A percentile compares a stretch with the other conserved stretches of the same genome.
phyloP scores from a whole-genome alignment of 768 basidiomycete genomes.

The Rhizopogon rudus region DNA sequence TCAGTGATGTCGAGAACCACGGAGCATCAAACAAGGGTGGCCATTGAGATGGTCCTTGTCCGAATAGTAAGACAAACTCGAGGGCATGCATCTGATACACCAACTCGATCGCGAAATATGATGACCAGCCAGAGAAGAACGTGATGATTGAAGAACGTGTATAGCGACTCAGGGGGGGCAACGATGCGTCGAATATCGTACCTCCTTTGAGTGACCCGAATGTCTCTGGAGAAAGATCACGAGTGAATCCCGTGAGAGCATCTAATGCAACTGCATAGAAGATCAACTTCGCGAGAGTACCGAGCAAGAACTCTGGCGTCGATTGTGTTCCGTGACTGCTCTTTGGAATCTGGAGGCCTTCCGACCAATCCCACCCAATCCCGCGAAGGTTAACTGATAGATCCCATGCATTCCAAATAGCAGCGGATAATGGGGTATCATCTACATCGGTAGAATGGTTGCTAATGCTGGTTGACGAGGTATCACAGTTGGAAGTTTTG shows the following conservation, averaged over 20 bases:
- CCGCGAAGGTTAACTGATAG: slow-evolving; percentile 19
- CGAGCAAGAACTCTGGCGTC: slow-evolving; percentile 9
- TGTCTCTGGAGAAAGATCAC: slow-evolving; percentile 33
- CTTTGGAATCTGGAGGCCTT: slow-evolving; percentile 8
- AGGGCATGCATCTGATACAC: slow-evolving; percentile 39
- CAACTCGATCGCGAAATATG: slow-evolving; percentile 42
- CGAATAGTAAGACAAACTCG: slow-evolving; percentile 40
- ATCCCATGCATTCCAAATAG: slow-evolving; percentile 23
- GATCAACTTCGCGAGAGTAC: slow-evolving; percentile 1
- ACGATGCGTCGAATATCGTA: slow-evolving; percentile 31
- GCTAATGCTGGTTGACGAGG: background rate
- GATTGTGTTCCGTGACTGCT: slow-evolving; percentile 12
- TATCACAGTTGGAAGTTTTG: background rate
- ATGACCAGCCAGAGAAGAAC: slow-evolving; percentile 34
- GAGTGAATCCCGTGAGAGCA: slow-evolving; percentile 5
- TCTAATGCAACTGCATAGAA: slow-evolving; percentile 10
- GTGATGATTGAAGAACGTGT: slow-evolving; percentile 41
- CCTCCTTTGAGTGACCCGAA: slow-evolving; percentile 30
- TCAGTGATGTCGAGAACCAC: slow-evolving; percentile 51
- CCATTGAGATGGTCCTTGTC: slow-evolving; percentile 50
- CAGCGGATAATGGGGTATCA: background rate
- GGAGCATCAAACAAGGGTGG: slow-evolving; percentile 60
- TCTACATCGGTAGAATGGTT: background rate
- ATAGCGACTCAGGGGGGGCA: slow-evolving; percentile 29
- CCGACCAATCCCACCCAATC: slow-evolving; percentile 19